Percentiles rank a stretch among this genome's conserved stretches.
Evolutionary conservation across 2,329 filamentous ascomycete species (phyloP).

Genomic region (Leptographium wingfieldii): DNA sequence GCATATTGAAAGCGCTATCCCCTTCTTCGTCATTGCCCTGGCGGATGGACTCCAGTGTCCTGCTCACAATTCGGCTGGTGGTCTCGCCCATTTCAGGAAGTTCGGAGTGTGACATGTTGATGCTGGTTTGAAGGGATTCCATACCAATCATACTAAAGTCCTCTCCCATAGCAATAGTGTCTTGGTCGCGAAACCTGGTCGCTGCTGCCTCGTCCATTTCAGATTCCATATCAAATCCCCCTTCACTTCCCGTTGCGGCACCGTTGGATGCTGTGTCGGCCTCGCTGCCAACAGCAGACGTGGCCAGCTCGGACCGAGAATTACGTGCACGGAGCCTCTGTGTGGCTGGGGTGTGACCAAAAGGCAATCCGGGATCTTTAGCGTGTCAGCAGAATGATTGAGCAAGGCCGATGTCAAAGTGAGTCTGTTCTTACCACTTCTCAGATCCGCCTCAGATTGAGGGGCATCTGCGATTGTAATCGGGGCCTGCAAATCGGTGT

Average conservation of each 20-base stretch:
- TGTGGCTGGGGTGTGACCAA: neutral
- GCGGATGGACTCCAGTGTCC: slow-evolving; percentile 38
- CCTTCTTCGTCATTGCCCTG: slow-evolving; percentile 13
- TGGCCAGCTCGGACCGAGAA: neutral
- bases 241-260: slow-evolving; percentile 7
- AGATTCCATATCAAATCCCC: slow-evolving; percentile 17
- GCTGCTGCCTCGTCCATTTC: slow-evolving; percentile 4
- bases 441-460: neutral
- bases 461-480: neutral
- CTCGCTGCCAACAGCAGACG: neutral
- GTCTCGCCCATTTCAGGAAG: slow-evolving; percentile 39
- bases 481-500: neutral
- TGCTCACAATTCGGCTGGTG: slow-evolving; percentile 44
- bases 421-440: neutral
- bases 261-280: neutral
- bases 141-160: slow-evolving; percentile 17
- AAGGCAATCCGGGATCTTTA: neutral
- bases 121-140: slow-evolving; percentile 11
- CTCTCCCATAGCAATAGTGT: slow-evolving; percentile 18
- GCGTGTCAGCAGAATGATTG: neutral
- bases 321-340: neutral
- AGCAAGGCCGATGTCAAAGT: neutral
- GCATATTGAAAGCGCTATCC: slow-evolving; percentile 1
- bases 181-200: slow-evolving; percentile 14
- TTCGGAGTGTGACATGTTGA: slow-evolving; percentile 27